Evolutionary conservation across 2,329 filamentous ascomycete genomes (phyloP), one percentile per base, ranked within the genome.

Genomic region (Hypoxylon sp.): DNA sequence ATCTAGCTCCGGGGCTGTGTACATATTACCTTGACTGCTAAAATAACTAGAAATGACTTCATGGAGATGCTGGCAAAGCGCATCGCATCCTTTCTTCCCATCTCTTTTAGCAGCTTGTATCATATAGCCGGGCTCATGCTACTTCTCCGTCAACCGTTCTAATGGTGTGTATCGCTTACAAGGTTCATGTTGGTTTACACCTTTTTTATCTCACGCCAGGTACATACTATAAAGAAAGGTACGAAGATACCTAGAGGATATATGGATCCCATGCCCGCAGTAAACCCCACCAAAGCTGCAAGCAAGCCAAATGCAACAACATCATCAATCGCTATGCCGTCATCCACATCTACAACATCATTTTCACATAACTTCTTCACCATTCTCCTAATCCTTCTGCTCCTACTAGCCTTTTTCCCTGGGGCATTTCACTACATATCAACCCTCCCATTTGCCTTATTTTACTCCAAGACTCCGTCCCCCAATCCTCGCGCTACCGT

Each of bases 341-440:
- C 82, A 78, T 79, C 76, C 74, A 74, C 72, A 52, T 63, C 72
- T 65, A 69, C 74, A 74, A 75, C 74, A 77, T 73, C 74, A 79
- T 73, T 76, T 75, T 66, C 80, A 74, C 71, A 78, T 76, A 68
- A 79, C 75, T 67, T 82, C 79, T 70, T 69, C 47, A 86, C 83
- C 5, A 72, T 86, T 29, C 74, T 84, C 47, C 78, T 89, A 8
- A 72, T 85, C 58, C 58, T 83, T n/a, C 61, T 87, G 10, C 80
- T 89, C 37, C 75, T 87, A 13, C 37, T 88, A 47, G 77, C 82
- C 29, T 80, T 89, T 66, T 89, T 88, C 72, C 87, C 87, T 0
- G 75, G 77, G 0, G 65, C 84, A 24, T 89, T 89, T 67, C 85
- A 89, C 75, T 79, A 80, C 70, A 67, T 88, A 67, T 86, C 82